Evolutionary conservation across 108 stramenopile species (phyloP).

Genomic region (Skeletonema marinoi): DNA sequence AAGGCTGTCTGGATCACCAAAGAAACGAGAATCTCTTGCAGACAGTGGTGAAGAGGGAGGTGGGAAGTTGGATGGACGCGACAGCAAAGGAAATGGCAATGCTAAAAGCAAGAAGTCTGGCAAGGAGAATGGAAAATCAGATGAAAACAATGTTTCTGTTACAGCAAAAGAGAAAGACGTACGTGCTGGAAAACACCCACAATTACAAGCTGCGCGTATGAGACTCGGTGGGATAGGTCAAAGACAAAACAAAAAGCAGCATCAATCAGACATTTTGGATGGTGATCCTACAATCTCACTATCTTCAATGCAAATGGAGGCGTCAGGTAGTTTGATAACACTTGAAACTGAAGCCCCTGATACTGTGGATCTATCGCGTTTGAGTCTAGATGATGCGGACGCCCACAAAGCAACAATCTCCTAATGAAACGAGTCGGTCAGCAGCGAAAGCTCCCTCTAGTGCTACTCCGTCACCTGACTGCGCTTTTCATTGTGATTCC

Average conservation of each 20-base stretch:
- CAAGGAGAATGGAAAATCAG: constrained; percentile 22
- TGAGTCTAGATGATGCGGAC: constrained; percentile 20
- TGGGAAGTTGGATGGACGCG: not conserved
- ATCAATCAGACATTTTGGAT: not conserved
- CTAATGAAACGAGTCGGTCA: constrained; percentile 12
- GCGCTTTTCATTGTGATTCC: constrained; percentile 49
- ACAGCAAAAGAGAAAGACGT: not conserved
- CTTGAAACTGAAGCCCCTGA: not conserved
- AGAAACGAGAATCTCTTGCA: constrained; percentile 1
- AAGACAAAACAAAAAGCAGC: constrained; percentile 3
- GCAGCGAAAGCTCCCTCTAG: constrained; percentile 13
- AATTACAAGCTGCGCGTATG: not conserved
- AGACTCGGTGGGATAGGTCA: not conserved
- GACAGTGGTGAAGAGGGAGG: constrained; percentile 4
- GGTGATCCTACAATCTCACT: not conserved
- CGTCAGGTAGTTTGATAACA: not conserved
- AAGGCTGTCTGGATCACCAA: not conserved
- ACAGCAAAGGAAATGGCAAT: not conserved
- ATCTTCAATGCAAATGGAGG: not conserved
- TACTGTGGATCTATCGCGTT: constrained; percentile 6
- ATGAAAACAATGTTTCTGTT: not conserved
- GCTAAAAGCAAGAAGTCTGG: constrained; percentile 1
- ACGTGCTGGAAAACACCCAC: not conserved
- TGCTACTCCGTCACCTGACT: constrained; percentile 27
- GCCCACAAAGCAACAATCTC: constrained; percentile 3